Base-by-base conservation (phyloP, 2,329 filamentous ascomycete species). In the Colletotrichum navitas region DNA sequence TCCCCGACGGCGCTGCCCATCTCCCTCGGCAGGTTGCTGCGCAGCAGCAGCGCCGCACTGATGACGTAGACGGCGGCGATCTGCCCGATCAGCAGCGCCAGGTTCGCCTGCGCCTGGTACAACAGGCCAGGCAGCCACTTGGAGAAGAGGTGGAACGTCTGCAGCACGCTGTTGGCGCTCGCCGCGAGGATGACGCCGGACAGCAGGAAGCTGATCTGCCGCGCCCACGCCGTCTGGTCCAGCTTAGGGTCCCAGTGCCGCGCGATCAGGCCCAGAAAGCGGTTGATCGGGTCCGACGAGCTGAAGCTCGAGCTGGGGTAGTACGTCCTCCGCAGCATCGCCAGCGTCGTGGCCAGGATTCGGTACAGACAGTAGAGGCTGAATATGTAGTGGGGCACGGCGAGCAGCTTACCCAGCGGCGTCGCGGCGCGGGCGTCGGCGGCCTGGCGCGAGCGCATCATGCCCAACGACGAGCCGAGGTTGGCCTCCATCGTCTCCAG, bases 1-100 rank as follows among this genome's bases (percentile, higher is more conserved):
- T 94, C 92, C 3, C 90, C 91, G 4, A 97, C 93, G 1, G 92
- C 92, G 61, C 89, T 90, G 70, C 93, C 90, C 78, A 95, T 91
- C 78, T 95, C 92, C 47, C 85, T 86, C 0, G 94, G 94, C 74
- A 97, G 84, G 79, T 94, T 95, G 75, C 92, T 93, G 62, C 94
- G 83, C 58, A 97, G 84, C 70, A 97, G 85, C 74, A 97, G 82
- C 3, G 93, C 92, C 1, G 92, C 91, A 71, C 90, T 92, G 77
- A 97, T 94, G 64, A 97, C 93, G 78, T 97, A 97, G 1, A 93
- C 94, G 2, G 93, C 94, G 1, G 90, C 90, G 55, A 97, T 90
- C 81, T 97, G 94, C 5, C 91, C 92, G 45, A 95, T 90, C 54
- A 94, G 85, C 16, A 97, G 87, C 1, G 94, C 93, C 45, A 96